Conservation (phyloP, 2,329 filamentous ascomycete species). For the Exophiala lecanii-corni region DNA sequence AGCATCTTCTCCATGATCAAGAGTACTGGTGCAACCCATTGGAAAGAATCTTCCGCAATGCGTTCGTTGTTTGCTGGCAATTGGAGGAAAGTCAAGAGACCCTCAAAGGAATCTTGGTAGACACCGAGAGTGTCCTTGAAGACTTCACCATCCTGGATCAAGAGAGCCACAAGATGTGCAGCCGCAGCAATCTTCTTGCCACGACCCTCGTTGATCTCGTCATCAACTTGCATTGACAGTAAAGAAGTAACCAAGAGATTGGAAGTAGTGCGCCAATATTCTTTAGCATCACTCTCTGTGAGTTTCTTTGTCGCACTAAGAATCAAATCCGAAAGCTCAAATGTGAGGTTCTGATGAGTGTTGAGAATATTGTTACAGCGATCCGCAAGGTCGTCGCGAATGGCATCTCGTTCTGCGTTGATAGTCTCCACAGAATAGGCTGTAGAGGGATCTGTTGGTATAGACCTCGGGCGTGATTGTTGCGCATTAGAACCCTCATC, state of each 20-base stretch:
- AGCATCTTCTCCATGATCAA: slow-evolving; percentile 85
- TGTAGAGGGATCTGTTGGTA: slow-evolving; percentile 1
- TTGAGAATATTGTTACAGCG: slow-evolving; percentile 86
- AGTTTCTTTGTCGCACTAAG: slow-evolving; percentile 63
- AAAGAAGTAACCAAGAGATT: slow-evolving; percentile 79
- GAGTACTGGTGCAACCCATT: slow-evolving; percentile 88
- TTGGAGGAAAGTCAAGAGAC: slow-evolving; percentile 74
- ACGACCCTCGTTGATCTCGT: slow-evolving; percentile 51
- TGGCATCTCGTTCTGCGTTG: slow-evolving; percentile 65
- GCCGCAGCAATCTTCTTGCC: slow-evolving; percentile 79
- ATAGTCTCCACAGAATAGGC: slow-evolving; percentile 65
- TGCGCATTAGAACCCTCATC: slow-evolving; percentile 6
- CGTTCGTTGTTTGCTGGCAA: slow-evolving; percentile 51
- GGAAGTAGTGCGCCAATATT: slow-evolving; percentile 66
- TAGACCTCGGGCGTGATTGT: background rate
- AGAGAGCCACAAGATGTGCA: slow-evolving; percentile 74
- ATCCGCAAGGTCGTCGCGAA: slow-evolving; percentile 77
- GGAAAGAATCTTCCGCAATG: slow-evolving; percentile 71
- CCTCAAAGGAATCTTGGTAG: slow-evolving; percentile 65
- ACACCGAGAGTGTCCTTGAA: slow-evolving; percentile 73
- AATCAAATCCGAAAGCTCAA: slow-evolving; percentile 86
- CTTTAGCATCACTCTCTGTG: slow-evolving; percentile 53
- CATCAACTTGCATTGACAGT: slow-evolving; percentile 60
- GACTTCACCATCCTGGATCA: slow-evolving; percentile 78
- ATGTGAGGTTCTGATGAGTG: slow-evolving; percentile 79